phyloP scores from a whole-genome alignment of 2,329 filamentous ascomycete genomes.

The Pseudogymnoascus sp. region DNA sequence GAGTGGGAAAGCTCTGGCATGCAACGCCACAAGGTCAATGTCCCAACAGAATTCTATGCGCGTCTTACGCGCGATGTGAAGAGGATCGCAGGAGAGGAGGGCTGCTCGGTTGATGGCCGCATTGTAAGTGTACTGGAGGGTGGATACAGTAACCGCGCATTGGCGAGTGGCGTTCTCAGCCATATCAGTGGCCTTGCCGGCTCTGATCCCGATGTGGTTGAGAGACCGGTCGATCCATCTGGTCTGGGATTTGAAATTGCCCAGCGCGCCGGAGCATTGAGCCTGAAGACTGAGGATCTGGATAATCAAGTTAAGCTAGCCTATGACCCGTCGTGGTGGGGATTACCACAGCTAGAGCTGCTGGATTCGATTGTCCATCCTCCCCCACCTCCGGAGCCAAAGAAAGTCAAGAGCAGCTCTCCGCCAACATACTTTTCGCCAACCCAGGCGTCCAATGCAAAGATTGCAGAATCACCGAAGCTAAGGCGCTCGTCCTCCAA shows the following conservation, averaged over 20 bases:
- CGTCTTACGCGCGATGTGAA: conserved; percentile 82
- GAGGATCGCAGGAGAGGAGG: conserved; percentile 72
- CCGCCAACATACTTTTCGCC: conserved; percentile 75
- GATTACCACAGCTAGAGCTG: conserved; percentile 55
- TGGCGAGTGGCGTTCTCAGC: conserved; percentile 82
- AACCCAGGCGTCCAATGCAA: conserved; percentile 80
- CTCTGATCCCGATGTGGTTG: conserved; percentile 37
- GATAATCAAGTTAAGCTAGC: conserved; percentile 28
- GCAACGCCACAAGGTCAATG: conserved; percentile 93
- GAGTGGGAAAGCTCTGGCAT: conserved; percentile 89
- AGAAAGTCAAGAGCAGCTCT: conserved; percentile 49
- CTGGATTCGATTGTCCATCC: conserved; percentile 56
- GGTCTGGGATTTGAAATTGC: conserved; percentile 55
- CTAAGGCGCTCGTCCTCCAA: conserved; percentile 58
- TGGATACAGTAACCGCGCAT: conserved; percentile 87
- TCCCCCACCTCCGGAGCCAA: conserved; percentile 42
- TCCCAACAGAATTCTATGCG: conserved; percentile 94
- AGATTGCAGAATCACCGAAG: conserved; percentile 62
- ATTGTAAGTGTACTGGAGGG: conserved; percentile 93
- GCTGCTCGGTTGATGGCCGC: conserved; percentile 69
- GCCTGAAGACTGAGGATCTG: conserved; percentile 14
- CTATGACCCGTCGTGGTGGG: conserved; percentile 71
- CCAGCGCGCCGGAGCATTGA: conserved; percentile 41
- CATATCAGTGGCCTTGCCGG: conserved; percentile 78
- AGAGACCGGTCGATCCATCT: conserved; percentile 32